phyloP scores from a whole-genome alignment of 2,329 filamentous ascomycete species.

The Lachnellula arida region DNA sequence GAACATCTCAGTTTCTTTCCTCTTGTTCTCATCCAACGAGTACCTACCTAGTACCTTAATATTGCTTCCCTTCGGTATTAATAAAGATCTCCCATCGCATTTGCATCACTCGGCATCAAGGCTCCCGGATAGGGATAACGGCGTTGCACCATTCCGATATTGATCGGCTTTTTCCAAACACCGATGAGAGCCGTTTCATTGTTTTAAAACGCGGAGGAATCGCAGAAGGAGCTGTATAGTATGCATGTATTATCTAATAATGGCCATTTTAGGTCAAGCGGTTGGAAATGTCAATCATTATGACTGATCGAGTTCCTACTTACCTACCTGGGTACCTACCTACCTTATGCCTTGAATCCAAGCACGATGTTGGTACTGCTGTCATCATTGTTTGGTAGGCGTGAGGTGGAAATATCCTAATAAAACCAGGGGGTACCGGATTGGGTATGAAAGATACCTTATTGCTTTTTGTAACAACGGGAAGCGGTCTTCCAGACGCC shows the following conservation, averaged over 20 bases:
- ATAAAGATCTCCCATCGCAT: too few relatives aligned
- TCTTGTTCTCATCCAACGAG: too few relatives aligned
- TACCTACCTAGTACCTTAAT: too few relatives aligned
- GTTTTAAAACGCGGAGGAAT: not conserved
- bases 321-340: not conserved
- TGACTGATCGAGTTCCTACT: too few relatives aligned
- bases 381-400: not conserved
- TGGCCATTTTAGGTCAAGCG: not conserved
- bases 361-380: not conserved
- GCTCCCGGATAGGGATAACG: not conserved
- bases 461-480: too few relatives aligned
- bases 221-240: not conserved
- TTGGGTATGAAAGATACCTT: too few relatives aligned
- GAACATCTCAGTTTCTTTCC: too few relatives aligned
- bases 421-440: too few relatives aligned
- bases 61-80: too few relatives aligned
- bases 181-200: not conserved
- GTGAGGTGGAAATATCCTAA: not conserved
- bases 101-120: not conserved
- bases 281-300: not conserved
- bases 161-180: not conserved
- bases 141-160: not conserved
- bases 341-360: not conserved
- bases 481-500: too few relatives aligned
- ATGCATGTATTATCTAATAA: not conserved